These are phyloP conservation scores for Thalassiosira exigua DNA, from an alignment of 352 stramenopile species.

Conservation along the genomic window DNA sequence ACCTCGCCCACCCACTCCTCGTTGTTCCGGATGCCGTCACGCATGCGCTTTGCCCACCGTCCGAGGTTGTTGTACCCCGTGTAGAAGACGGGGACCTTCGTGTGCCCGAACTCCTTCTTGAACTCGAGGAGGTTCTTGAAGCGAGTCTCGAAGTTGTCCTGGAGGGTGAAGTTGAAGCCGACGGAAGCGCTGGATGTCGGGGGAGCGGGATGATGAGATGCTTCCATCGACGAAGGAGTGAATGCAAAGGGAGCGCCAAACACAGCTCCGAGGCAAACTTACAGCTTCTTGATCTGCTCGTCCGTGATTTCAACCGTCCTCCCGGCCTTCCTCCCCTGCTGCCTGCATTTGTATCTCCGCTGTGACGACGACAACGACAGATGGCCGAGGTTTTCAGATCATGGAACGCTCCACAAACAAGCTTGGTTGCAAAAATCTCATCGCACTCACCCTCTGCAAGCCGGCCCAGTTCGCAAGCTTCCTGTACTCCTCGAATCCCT, in stretches of 20 bases:
- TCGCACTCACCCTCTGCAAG: slow-evolving; percentile 23
- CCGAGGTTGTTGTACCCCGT: slow-evolving; percentile 45
- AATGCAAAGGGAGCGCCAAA: too few relatives aligned
- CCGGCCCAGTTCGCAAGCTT: slow-evolving; percentile 36
- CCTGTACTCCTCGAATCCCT: slow-evolving; percentile 32
- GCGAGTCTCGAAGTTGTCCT: slow-evolving; percentile 35
- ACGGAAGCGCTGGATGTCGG: slow-evolving; percentile 17
- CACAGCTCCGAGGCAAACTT: too few relatives aligned
- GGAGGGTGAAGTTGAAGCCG: slow-evolving; percentile 28
- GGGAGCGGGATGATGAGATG: too few relatives aligned
- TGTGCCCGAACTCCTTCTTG: slow-evolving; percentile 41
- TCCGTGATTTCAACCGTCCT: slow-evolving; percentile 36
- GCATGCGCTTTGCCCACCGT: slow-evolving; percentile 45
- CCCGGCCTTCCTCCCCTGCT: slow-evolving; percentile 18
- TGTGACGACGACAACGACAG: not conserved
- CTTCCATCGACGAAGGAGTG: too few relatives aligned
- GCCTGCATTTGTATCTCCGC: slow-evolving; percentile 33
- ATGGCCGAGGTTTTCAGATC: too few relatives aligned
- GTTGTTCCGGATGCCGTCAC: slow-evolving; percentile 32
- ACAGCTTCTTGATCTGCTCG: slow-evolving; percentile 44
- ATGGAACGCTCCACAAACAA: too few relatives aligned
- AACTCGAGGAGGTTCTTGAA: slow-evolving; percentile 34
- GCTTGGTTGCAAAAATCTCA: too few relatives aligned
- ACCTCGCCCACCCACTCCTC: slow-evolving; percentile 34
- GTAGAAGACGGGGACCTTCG: slow-evolving; percentile 37